These are phyloP conservation scores for Pulveroboletus sp. DNA, from an alignment of 768 basidiomycete species.

Conservation along the genomic window DNA sequence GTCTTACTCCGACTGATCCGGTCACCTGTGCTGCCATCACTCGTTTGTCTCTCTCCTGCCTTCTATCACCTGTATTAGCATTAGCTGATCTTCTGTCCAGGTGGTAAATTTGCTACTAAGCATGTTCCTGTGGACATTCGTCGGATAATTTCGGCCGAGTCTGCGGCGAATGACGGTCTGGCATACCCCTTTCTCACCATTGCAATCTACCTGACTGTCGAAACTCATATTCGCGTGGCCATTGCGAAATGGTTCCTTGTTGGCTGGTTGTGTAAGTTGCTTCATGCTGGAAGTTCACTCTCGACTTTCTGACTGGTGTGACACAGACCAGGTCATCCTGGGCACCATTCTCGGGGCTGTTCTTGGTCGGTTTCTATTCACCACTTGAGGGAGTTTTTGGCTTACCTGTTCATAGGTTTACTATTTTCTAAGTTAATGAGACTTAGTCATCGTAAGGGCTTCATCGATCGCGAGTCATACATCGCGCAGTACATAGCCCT, in stretches of 20 bases:
- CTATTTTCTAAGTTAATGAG: conserved; percentile 71
- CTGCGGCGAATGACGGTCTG: conserved; percentile 92
- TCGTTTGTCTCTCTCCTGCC: conserved; percentile 35
- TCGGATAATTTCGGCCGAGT: conserved; percentile 80
- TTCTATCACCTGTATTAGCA: neutral
- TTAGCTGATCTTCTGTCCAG: conserved; percentile 30
- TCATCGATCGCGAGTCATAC: conserved; percentile 79
- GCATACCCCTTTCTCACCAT: conserved; percentile 90
- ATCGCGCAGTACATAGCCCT: conserved; percentile 80
- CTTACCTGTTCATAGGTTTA: conserved; percentile 41
- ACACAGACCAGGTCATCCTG: conserved; percentile 71
- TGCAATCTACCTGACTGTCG: conserved; percentile 79
- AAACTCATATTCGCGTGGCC: conserved; percentile 55
- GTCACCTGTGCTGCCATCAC: conserved; percentile 85
- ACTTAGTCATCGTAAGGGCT: conserved; percentile 53
- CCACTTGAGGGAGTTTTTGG: neutral
- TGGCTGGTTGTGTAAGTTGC: conserved; percentile 62
- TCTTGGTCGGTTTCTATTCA: conserved; percentile 31
- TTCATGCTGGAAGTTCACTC: neutral
- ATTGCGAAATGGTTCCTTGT: conserved; percentile 82
- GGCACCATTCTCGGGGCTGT: conserved; percentile 67
- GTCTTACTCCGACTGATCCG: conserved; percentile 92
- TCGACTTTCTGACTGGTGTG: neutral
- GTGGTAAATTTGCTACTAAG: conserved; percentile 63
- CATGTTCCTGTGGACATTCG: conserved; percentile 75